A percentile compares a stretch with the other conserved stretches of the same genome.
Conservation (phyloP, 2,329 filamentous ascomycete genomes). For the Beauveria scarabaeidicola region DNA sequence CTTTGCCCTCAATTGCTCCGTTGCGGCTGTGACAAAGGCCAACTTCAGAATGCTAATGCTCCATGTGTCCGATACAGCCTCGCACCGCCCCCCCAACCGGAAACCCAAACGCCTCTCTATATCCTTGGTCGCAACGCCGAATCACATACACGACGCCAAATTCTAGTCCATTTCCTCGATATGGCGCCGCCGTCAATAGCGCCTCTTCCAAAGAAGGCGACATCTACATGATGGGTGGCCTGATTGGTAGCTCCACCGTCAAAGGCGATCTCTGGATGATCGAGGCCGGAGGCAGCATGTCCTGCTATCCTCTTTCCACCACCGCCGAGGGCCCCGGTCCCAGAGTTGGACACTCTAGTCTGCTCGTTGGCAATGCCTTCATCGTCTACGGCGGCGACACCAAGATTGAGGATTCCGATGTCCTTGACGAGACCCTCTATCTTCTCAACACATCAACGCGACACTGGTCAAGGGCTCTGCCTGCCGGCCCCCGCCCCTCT, state of each 20-base stretch:
- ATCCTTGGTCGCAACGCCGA: slow-evolving; percentile 90
- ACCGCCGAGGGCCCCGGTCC: slow-evolving; percentile 92
- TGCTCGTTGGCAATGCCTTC: slow-evolving; percentile 95
- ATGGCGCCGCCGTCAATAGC: slow-evolving; percentile 92
- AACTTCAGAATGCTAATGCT: not conserved
- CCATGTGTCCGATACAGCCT: slow-evolving; percentile 30
- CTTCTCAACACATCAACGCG: slow-evolving; percentile 94
- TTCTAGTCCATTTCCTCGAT: slow-evolving; percentile 85
- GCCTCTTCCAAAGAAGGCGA: slow-evolving; percentile 92
- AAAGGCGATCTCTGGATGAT: slow-evolving; percentile 98
- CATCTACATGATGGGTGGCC: slow-evolving; percentile 93
- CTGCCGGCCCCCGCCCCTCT: slow-evolving; percentile 74
- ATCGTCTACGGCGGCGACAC: slow-evolving; percentile 99
- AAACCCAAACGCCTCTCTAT: slow-evolving; percentile 69
- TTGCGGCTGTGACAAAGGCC: not conserved
- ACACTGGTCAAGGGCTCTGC: slow-evolving; percentile 93
- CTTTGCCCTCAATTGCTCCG: not conserved
- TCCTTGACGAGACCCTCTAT: slow-evolving; percentile 91
- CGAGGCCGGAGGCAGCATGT: slow-evolving; percentile 77
- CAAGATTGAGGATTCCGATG: slow-evolving; percentile 87
- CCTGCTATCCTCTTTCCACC: slow-evolving; percentile 85
- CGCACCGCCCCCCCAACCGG: slow-evolving; percentile 43
- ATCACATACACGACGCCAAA: slow-evolving; percentile 77
- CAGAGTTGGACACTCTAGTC: slow-evolving; percentile 84
- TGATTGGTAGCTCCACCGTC: slow-evolving; percentile 90